Evolutionary conservation across 2,329 filamentous ascomycete genomes (phyloP).

Genomic region (Sporothrix luriei): DNA sequence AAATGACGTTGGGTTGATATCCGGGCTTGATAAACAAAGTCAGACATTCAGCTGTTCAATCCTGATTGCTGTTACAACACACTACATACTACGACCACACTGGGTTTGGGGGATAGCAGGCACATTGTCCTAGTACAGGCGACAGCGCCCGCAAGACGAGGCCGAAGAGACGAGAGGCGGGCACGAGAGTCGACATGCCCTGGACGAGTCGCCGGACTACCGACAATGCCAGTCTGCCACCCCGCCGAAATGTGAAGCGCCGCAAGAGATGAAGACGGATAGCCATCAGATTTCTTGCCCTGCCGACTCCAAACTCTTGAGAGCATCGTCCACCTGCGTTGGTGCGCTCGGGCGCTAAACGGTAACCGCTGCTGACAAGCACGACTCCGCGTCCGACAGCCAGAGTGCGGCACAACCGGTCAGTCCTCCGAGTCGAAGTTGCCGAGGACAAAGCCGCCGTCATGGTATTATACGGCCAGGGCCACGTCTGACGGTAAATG

Average conservation of each 20-base stretch:
- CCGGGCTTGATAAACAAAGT: too few relatives aligned
- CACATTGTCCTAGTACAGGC: not conserved
- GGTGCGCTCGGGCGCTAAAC: conserved; percentile 6
- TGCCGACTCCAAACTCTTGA: conserved; percentile 7
- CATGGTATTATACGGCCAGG: not conserved
- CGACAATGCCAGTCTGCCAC: not conserved
- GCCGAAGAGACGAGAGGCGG: not conserved
- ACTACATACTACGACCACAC: too few relatives aligned
- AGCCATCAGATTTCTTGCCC: not conserved
- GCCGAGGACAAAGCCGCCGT: not conserved
- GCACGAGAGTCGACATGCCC: not conserved
- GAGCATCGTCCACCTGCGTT: conserved; percentile 13
- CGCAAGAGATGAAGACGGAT: not conserved
- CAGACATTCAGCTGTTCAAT: too few relatives aligned
- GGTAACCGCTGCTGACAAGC: conserved; percentile 14
- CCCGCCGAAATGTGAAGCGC: conserved; percentile 14
- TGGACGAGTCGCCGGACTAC: not conserved
- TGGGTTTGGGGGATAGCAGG: not conserved
- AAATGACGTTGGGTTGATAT: too few relatives aligned
- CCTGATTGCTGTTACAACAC: too few relatives aligned
- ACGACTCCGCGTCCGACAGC: not conserved
- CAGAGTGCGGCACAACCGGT: conserved; percentile 9
- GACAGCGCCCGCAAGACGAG: not conserved
- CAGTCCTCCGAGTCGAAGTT: conserved; percentile 13
- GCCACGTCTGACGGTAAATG: not conserved